phyloP scores from a whole-genome alignment of 1,139 yeast species.

The Debaryomyces nepalensis region DNA sequence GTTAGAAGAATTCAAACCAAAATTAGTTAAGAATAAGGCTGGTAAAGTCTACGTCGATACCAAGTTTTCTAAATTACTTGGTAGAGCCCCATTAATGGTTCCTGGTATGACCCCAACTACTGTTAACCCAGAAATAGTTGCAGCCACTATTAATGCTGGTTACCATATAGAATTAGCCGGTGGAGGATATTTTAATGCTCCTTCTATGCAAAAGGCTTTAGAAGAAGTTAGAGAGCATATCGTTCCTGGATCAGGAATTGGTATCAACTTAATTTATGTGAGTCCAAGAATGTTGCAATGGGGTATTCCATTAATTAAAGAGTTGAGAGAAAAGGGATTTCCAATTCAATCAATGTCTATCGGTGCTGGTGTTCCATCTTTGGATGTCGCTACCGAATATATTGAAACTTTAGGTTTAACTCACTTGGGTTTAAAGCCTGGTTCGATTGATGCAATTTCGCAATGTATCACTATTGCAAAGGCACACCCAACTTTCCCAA shows the following conservation, averaged over 20 bases:
- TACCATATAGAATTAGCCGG: constrained; percentile 98
- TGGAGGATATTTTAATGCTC: constrained; percentile 91
- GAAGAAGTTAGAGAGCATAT: constrained; percentile 67
- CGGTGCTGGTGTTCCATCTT: constrained; percentile 99
- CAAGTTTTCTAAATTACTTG: constrained; percentile 87
- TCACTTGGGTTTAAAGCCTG: constrained; percentile 96
- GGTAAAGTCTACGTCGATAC: constrained; percentile 90
- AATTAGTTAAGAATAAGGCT: constrained; percentile 68
- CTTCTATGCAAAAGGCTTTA: constrained; percentile 73
- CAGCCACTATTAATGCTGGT: constrained; percentile 94
- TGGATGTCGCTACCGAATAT: constrained; percentile 96
- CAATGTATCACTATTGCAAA: constrained; percentile 90
- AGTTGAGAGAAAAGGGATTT: constrained; percentile 86
- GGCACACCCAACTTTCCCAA: constrained; percentile 95
- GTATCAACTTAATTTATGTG: constrained; percentile 90
- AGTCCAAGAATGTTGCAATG: constrained; percentile 98
- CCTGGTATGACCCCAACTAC: constrained; percentile 99
- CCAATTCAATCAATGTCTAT: constrained; percentile 95
- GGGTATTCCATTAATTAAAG: constrained; percentile 95
- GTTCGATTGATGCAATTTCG: constrained; percentile 89
- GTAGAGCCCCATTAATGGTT: constrained; percentile 95
- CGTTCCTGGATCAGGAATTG: constrained; percentile 87
- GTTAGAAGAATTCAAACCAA: constrained; percentile 88
- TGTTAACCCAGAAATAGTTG: constrained; percentile 89
- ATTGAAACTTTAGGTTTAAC: constrained; percentile 90